These are phyloP conservation scores for Naegleria lovaniensis DNA, from an alignment of 208 protist genomes.

Conservation along the genomic window DNA sequence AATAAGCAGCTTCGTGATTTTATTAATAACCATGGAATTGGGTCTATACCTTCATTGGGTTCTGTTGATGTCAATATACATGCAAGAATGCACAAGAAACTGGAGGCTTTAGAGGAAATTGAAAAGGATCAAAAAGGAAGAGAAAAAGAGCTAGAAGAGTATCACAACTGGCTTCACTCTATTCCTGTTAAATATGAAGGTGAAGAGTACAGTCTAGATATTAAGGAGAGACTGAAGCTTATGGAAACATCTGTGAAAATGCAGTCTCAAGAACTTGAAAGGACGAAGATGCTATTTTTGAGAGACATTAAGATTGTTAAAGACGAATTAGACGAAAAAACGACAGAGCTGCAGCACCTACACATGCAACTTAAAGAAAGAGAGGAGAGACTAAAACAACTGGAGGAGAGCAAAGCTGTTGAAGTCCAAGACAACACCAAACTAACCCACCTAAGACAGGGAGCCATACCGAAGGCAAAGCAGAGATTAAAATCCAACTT, in stretches of 20 bases:
- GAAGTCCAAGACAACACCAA: background rate
- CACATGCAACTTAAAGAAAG: background rate
- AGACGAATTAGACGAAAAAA: constrained; percentile 4
- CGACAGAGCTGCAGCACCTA: background rate
- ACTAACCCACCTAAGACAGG: no score
- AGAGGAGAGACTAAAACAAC: background rate
- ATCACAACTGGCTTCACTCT: constrained; percentile 11
- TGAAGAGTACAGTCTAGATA: constrained; percentile 1
- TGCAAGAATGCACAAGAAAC: background rate
- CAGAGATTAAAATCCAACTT: background rate
- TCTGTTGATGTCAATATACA: background rate
- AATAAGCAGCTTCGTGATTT: background rate
- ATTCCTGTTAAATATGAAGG: constrained; percentile 24
- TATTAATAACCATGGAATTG: background rate
- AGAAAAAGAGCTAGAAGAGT: constrained; percentile 8
- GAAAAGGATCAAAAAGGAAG: constrained; percentile 9
- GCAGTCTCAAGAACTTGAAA: background rate
- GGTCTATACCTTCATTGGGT: background rate
- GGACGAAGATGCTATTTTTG: constrained; percentile 2
- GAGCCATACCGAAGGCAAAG: background rate
- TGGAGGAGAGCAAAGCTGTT: background rate
- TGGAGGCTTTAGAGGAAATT: background rate
- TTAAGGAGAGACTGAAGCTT: constrained; percentile 3
- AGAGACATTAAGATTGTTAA: constrained; percentile 20
- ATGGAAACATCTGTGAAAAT: constrained; percentile 8